Evolutionary conservation across 495 filamentous ascomycete species (phyloP).

Genomic region (Aspergillus wentii): DNA sequence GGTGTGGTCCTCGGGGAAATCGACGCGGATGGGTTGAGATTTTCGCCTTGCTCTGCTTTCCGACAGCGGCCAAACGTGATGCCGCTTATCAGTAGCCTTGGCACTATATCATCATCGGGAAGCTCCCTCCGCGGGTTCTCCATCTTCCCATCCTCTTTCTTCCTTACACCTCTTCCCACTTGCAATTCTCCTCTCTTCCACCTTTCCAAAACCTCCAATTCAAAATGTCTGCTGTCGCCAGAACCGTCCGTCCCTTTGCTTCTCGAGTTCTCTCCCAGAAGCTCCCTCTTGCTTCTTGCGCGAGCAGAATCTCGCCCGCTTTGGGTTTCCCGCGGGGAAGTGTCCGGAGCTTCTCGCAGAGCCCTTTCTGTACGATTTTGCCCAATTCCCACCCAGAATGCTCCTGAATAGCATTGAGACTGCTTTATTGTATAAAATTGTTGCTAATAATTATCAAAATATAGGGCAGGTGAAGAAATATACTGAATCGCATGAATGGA

Average conservation of each 20-base stretch:
- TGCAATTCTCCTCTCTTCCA: conserved; percentile 10
- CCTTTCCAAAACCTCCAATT: background rate
- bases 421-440: conserved; percentile 7
- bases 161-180: conserved; percentile 9
- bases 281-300: conserved; percentile 30
- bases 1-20: conserved; percentile 5
- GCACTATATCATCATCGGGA: conserved; percentile 11
- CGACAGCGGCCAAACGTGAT: background rate
- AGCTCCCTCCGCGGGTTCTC: conserved; percentile 21
- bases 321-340: conserved; percentile 49
- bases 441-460: conserved; percentile 19
- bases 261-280: conserved; percentile 40
- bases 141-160: conserved; percentile 15
- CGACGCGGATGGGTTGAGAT: background rate
- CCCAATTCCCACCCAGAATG: background rate
- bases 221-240: conserved; percentile 39
- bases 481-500: conserved; percentile 98
- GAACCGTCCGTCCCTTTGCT: conserved; percentile 37
- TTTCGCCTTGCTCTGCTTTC: background rate
- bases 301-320: conserved; percentile 35
- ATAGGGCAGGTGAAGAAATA: conserved; percentile 70
- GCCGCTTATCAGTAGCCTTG: conserved; percentile 6
- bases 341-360: conserved; percentile 42
- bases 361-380: conserved; percentile 36
- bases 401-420: conserved; percentile 3